Base-by-base conservation (phyloP, 2,329 filamentous ascomycete species). In the Metarhizium rileyi region DNA sequence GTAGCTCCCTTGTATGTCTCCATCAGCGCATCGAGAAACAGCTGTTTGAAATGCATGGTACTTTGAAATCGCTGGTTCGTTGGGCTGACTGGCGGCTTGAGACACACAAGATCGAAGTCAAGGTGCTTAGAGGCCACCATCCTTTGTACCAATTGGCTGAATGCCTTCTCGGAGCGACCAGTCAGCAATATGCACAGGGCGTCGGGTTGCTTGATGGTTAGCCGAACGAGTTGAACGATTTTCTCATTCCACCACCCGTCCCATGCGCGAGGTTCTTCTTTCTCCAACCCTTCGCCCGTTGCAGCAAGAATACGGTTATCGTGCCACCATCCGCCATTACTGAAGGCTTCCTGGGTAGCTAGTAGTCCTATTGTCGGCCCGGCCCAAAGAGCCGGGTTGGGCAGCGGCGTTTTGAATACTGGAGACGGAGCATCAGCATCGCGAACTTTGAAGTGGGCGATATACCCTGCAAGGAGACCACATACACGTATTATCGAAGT, bases 161-260 rank as follows among this genome's bases (percentile, higher is more conserved):
- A 97, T 49, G 78, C 81, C 10, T 74, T 72, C 67, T 96, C 90
- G 30, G 82, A 81, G 38, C 93, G 81, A 25, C 93, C 93, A 1
- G 93, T 98, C 54, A 98, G 74, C 10, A 97, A 78, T 41, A 98
- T 84, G 46, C 81, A 88, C 35, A 97, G 71, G 0, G 87, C 86
- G 62, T 94, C 89, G 55, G 88, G 86, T 63, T 96, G 88, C 61
- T 86, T 71, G 73, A 87, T 87, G 64, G 85, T 90, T 50, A 96
- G 72, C 60, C 78, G 76, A 38, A 94, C 89, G 27, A 97, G 78
- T 59, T 90, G 80, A 49, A 81, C 83, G 52, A 98, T 84, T 59
- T 86, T 82, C 63, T 97, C 91, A 62, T 97, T 97, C 93, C 93
- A 98, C 86, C 88, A 96, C 33, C 90, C 90, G 50, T 86, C 73